Evolutionary conservation across 768 basidiomycete genomes (phyloP).

Genomic region (Lentinula sp.): DNA sequence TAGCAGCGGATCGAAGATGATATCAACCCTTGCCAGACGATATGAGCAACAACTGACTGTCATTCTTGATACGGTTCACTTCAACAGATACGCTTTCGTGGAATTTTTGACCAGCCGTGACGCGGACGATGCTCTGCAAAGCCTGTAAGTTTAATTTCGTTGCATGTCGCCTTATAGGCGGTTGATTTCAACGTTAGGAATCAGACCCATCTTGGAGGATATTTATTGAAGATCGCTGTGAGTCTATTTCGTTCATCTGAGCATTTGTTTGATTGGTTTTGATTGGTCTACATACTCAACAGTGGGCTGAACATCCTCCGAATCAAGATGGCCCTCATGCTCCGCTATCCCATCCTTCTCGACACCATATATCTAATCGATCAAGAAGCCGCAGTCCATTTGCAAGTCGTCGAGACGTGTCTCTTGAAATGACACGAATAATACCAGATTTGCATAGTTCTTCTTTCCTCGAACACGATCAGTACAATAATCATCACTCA

Average conservation of each 20-base stretch:
- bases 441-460: neutral
- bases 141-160: constrained; percentile 52
- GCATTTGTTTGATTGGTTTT: neutral
- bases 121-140: constrained; percentile 78
- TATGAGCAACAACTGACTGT: no score
- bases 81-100: constrained; percentile 77
- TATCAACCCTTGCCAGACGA: no score
- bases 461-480: neutral
- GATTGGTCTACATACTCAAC: neutral
- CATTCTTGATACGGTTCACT: neutral
- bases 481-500: no score
- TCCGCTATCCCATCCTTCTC: neutral
- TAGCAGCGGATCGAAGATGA: no score
- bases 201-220: constrained; percentile 67
- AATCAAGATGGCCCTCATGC: constrained; percentile 33
- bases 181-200: constrained; percentile 44
- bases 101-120: constrained; percentile 74
- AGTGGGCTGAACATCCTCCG: constrained; percentile 84
- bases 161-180: neutral
- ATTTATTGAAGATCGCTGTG: constrained; percentile 70
- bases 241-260: constrained; percentile 10
- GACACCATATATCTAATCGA: neutral
- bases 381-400: neutral
- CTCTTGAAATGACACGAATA: neutral
- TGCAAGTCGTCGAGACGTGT: neutral